Evolutionary conservation across 2,329 filamentous ascomycete genomes (phyloP).

Genomic region (Huntiella omanensis): DNA sequence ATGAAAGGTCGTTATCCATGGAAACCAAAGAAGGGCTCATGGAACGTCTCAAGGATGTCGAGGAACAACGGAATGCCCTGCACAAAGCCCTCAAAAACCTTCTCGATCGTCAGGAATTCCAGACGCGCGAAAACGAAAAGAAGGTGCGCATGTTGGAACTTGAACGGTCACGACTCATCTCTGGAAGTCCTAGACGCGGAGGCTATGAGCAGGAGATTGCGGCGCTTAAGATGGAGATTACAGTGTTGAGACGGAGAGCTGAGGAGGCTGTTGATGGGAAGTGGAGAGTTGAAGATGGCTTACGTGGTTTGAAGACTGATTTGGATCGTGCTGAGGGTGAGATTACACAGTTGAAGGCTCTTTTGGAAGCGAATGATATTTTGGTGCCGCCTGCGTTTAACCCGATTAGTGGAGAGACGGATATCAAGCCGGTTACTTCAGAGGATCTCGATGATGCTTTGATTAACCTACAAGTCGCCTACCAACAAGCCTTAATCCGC

Average conservation of each 20-base stretch:
- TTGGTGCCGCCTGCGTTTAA: conserved; percentile 43
- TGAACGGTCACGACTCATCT: conserved; percentile 57
- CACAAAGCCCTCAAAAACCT: conserved; percentile 74
- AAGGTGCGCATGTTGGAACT: conserved; percentile 57
- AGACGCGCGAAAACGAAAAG: conserved; percentile 69
- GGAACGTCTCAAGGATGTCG: conserved; percentile 77
- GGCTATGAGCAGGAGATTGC: conserved; percentile 74
- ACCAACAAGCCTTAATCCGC: conserved; percentile 44
- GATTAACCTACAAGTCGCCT: conserved; percentile 53
- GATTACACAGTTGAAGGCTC: conserved; percentile 58
- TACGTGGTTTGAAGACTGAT: conserved; percentile 84
- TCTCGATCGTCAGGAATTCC: conserved; percentile 66
- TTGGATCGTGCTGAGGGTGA: conserved; percentile 89
- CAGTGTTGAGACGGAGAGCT: conserved; percentile 62
- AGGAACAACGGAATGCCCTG: conserved; percentile 80
- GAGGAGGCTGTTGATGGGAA: conserved; percentile 92
- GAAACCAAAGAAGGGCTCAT: conserved; percentile 51
- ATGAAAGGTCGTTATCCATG: conserved; percentile 13
- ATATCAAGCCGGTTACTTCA: conserved; percentile 34
- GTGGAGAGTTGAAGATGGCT: conserved; percentile 84
- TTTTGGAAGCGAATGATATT: conserved; percentile 72
- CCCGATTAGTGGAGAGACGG: conserved; percentile 16
- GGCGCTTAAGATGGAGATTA: conserved; percentile 66
- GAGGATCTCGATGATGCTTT: conserved; percentile 58
- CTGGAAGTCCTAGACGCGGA: conserved; percentile 48